These are phyloP conservation scores for Pisolithus orientalis DNA, from an alignment of 768 basidiomycete genomes.

Conservation along the genomic window DNA sequence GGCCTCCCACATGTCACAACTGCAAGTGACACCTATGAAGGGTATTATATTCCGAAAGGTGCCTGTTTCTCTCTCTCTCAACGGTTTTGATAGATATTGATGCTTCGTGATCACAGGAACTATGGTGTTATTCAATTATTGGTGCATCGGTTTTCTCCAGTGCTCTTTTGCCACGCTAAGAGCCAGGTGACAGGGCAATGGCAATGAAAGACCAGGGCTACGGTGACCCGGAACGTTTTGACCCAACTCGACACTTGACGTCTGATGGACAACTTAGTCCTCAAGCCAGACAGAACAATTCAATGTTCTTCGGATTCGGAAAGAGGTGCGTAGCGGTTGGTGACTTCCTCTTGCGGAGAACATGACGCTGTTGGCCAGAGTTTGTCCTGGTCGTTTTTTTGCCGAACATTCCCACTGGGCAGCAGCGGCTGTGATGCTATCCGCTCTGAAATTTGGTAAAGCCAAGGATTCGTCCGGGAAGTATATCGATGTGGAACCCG, in stretches of 20 bases:
- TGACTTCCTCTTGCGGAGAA: background rate
- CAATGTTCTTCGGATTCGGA: background rate
- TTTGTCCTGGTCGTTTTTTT: slow-evolving; percentile 1
- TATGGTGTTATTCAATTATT: background rate
- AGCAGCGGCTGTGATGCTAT: background rate
- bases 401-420: background rate
- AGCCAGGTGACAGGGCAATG: background rate
- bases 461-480: background rate
- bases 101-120: background rate
- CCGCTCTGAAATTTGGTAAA: background rate
- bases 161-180: background rate
- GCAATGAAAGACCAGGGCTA: background rate
- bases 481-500: background rate
- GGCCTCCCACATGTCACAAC: background rate
- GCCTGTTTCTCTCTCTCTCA: background rate
- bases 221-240: background rate
- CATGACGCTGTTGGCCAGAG: background rate
- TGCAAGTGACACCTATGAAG: slow-evolving; percentile 12
- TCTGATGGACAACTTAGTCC: background rate
- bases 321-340: background rate
- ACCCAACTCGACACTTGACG: background rate
- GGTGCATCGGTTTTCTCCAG: background rate
- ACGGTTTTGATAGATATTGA: background rate
- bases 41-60: slow-evolving; percentile 18
- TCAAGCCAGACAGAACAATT: background rate